These are phyloP conservation scores for Elsinoe australis DNA, from an alignment of 2,329 filamentous ascomycete species.

Conservation along the genomic window DNA sequence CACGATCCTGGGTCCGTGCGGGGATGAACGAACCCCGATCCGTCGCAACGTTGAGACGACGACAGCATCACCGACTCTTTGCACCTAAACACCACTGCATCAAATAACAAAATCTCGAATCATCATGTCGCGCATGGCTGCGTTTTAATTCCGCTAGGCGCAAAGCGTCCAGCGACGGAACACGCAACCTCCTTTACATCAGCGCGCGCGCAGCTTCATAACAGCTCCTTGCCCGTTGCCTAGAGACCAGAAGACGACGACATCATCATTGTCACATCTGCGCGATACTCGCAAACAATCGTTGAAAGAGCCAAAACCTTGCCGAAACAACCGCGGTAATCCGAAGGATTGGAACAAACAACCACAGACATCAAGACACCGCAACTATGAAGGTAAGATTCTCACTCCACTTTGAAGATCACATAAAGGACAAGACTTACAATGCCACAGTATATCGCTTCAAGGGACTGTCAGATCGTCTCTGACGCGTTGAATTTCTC, in stretches of 20 bases:
- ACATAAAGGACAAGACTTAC: conserved; percentile 20
- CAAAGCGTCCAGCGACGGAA: conserved; percentile 35
- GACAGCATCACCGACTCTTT: conserved; percentile 1
- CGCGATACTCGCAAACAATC: too few relatives aligned
- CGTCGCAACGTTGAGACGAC: conserved; percentile 17
- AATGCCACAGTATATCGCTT: conserved; percentile 68
- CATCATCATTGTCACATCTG: neutral
- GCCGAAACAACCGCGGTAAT: too few relatives aligned
- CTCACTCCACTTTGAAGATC: neutral
- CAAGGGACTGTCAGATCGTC: conserved; percentile 84
- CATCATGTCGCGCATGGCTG: conserved; percentile 25
- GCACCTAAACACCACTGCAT: conserved; percentile 11
- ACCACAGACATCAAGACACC: too few relatives aligned
- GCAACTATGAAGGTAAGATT: conserved; percentile 19
- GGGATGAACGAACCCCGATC: neutral
- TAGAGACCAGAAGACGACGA: neutral
- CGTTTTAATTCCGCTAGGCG: conserved; percentile 36
- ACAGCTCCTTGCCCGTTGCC: neutral
- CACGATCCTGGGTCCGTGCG: neutral
- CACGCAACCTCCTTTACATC: neutral
- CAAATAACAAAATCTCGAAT: conserved; percentile 17
- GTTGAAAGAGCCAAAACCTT: too few relatives aligned
- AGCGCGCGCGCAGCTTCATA: neutral
- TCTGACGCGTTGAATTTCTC: conserved; percentile 93
- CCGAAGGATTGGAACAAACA: too few relatives aligned